phyloP scores from a whole-genome alignment of 257 asterid species.

The Solanum okadae region DNA sequence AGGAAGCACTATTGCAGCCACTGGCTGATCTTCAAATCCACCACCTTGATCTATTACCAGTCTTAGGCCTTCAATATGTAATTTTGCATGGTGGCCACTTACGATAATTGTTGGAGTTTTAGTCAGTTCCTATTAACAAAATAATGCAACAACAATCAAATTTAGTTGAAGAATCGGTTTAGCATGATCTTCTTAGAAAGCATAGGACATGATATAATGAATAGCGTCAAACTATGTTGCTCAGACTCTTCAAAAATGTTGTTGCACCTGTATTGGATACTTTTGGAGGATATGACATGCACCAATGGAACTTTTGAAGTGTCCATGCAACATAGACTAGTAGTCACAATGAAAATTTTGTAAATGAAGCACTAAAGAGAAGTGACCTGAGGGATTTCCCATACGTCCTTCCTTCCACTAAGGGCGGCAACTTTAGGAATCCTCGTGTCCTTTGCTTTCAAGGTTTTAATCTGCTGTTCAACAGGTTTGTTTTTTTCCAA shows the following conservation, averaged over 20 bases:
- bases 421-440: constrained; percentile 75
- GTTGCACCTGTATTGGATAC: neutral
- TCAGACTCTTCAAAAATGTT: neutral
- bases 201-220: neutral
- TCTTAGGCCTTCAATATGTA: constrained; percentile 54
- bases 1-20: constrained; percentile 79
- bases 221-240: neutral
- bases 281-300: neutral
- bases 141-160: neutral
- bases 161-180: neutral
- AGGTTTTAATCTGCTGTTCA: constrained; percentile 46
- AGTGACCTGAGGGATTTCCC: constrained; percentile 81
- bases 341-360: neutral
- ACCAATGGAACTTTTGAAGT: neutral
- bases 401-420: constrained; percentile 72
- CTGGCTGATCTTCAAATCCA: constrained; percentile 52
- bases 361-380: neutral
- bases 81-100: constrained; percentile 83
- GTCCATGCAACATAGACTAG: neutral
- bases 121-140: constrained; percentile 38
- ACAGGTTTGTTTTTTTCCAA: constrained; percentile 56
- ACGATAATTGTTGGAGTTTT: constrained; percentile 45
- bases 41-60: constrained; percentile 80
- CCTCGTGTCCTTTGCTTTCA: constrained; percentile 75
- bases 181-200: neutral